Evolutionary conservation across 441 rosid genomes (phyloP), one percentile per base, ranked within the genome.

Genomic region (Croton laevigatus): DNA sequence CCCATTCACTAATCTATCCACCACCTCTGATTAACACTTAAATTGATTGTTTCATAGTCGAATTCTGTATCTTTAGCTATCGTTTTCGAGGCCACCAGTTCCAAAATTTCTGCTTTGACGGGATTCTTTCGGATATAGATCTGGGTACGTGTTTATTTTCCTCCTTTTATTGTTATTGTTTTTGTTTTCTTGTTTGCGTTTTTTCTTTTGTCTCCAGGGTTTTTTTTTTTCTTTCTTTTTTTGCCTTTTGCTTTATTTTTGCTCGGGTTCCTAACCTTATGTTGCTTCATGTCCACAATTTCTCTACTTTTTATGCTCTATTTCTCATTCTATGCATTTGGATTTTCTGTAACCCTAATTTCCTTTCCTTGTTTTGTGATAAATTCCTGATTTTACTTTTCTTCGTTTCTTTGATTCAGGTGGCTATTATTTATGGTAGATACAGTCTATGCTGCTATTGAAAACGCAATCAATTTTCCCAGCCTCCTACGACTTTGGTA

Each of bases 311-410:
- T 61, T 61, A 12, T 14, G 20, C 11, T 61, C 48, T 55, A 17
- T 44, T 23, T 60, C 51, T 38, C 59, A 23, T 44, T 57, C 22
- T 57, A 8, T 54, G 19, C 23, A 13, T 23, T 71, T 37, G 37
- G 42, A 1, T 49, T 71, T 49, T 62, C 38, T 51, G 52, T 22
- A 62, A 62, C 68, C 62, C 65, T 71, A 71, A 38, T 55, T 67
- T 66, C 23, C 11, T 51, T 34, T 6, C 17, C 5, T 19, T 7
- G 6, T 34, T 46, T 23, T 64, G 22, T 23, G 38, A 13, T 16
- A 4, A 36, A 17, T 36, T 19, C 42, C 45, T 62, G 11, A 7
- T 44, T 52, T 44, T 40, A 5, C 36, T 53, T 54, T 69, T 44
- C 6, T 20, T 49, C 38, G 16, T 23, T 46, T 59, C 7, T 34